Conservation (phyloP, 768 basidiomycete species). For the Phanerodontia chrysosporium region DNA sequence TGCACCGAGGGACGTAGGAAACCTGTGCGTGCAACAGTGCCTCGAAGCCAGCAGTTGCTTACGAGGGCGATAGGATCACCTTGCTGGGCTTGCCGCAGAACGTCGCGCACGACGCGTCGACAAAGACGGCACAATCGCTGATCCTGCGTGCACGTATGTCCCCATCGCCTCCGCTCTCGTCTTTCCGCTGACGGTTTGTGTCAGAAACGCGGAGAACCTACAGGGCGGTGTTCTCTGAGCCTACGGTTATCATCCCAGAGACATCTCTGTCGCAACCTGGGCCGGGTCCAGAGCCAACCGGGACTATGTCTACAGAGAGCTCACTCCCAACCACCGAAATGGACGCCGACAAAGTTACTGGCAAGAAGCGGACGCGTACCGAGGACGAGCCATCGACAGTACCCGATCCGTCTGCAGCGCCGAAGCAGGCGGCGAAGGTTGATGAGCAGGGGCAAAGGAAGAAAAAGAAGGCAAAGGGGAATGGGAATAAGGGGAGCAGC, state of each 20-base stretch:
- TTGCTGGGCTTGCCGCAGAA: slow-evolving; percentile 69
- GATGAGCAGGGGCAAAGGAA: slow-evolving; percentile 14
- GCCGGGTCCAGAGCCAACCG: not conserved
- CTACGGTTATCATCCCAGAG: slow-evolving; percentile 58
- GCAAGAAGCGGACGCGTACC: not conserved
- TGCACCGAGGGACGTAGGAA: slow-evolving; percentile 68
- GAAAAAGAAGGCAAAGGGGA: slow-evolving; percentile 19
- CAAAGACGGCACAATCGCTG: slow-evolving; percentile 60
- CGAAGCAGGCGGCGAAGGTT: not conserved
- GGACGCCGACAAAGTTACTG: not conserved
- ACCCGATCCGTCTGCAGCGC: not conserved
- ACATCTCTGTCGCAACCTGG: not conserved
- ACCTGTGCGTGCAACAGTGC: slow-evolving; percentile 50
- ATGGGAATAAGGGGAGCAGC: not conserved
- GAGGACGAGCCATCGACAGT: not conserved
- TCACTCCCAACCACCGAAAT: not conserved
- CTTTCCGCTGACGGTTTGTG: not conserved
- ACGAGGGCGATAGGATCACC: slow-evolving; percentile 42
- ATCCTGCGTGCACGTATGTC: slow-evolving; percentile 69
- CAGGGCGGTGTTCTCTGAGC: slow-evolving; percentile 75
- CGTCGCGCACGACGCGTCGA: slow-evolving; percentile 56
- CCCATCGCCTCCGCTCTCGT: not conserved
- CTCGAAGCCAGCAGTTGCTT: not conserved
- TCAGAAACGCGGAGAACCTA: slow-evolving; percentile 80
- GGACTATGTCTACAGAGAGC: not conserved